Base-by-base conservation (phyloP, 2,329 filamentous ascomycete species). In the Arthrobotrys entomopaga region DNA sequence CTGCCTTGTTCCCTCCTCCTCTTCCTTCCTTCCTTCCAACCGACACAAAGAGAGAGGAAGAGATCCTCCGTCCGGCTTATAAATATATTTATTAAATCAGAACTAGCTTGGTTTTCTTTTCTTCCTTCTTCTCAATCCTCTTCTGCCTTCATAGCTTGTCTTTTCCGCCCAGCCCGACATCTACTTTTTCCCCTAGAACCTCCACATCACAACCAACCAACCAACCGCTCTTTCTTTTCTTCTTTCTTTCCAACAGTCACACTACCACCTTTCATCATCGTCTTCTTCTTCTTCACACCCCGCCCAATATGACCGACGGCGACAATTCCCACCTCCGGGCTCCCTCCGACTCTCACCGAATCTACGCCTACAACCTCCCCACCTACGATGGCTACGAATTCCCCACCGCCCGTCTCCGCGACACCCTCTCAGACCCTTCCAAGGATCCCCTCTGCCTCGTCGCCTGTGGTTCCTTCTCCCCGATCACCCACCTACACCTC, bases 401-500 rank as follows among this genome's bases (percentile, higher is more conserved):
- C 78, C 89, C 89, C 8, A 83, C 84, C 20, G 83, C 86, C 77
- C 84, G 88, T 20, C 84, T 91, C 58, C 84, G 85, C 81, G 85
- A 83, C 76, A 83, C 83, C 49, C 84, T 89, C 76, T 85, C 82
- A 58, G 84, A 88, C 76, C 81, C 85, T 29, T 82, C 83, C 74
- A 87, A 86, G 80, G 87, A 84, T 29, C 88, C 89, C 13, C 84
- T 91, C 46, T 87, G 90, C 6, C 85, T 91, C 63, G 88, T 91
- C 60, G 89, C 89, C 54, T 91, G 89, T 79, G 89, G 87, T 58
- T 87, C 86, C 79, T 93, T 92, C 82, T 91, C 89, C 0, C 91
- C 90, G 16, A 87, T 90, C 57, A 91, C 89, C 5, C 91, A 90
- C 79, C 85, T 93, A 26, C 91, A 94, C 80, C 83, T 95, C 76